phyloP scores from a whole-genome alignment of 495 filamentous ascomycete species.

The Aspergillus baeticus region DNA sequence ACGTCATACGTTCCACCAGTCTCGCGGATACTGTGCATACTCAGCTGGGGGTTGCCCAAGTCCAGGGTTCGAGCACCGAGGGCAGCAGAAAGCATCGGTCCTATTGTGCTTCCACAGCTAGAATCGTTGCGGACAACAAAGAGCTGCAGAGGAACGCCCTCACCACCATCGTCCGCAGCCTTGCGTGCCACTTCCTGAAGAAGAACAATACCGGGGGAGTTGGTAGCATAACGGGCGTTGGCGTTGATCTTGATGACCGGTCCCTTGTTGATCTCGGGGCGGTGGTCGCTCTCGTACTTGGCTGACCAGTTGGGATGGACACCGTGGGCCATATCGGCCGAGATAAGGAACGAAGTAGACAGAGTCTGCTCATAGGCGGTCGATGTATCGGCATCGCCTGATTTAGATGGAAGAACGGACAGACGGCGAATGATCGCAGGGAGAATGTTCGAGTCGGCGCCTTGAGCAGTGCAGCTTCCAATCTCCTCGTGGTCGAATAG shows the following conservation, averaged over 20 bases:
- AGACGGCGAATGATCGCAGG: constrained; percentile 86
- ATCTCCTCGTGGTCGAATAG: constrained; percentile 99
- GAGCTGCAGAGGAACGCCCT: constrained; percentile 80
- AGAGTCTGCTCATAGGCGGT: constrained; percentile 95
- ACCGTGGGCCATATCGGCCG: constrained; percentile 95
- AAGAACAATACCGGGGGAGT: constrained; percentile 90
- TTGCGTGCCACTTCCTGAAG: constrained; percentile 81
- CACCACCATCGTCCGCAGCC: constrained; percentile 44
- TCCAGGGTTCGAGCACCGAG: constrained; percentile 87
- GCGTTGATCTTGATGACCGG: constrained; percentile 98
- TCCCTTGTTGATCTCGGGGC: constrained; percentile 93
- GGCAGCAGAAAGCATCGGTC: constrained; percentile 85
- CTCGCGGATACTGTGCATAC: constrained; percentile 97
- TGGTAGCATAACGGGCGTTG: constrained; percentile 93
- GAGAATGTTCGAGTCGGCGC: constrained; percentile 88
- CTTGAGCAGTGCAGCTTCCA: constrained; percentile 86
- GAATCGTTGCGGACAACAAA: constrained; percentile 97
- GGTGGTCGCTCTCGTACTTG: constrained; percentile 90
- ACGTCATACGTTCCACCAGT: constrained; percentile 86
- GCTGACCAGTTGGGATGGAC: constrained; percentile 89
- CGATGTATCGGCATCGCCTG: constrained; percentile 50
- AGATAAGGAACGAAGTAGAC: constrained; percentile 88
- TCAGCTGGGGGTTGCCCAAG: constrained; percentile 91
- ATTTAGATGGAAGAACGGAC: constrained; percentile 64
- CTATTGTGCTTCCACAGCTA: constrained; percentile 92